phyloP scores from a whole-genome alignment of 306 rosid species.

The Glycine tomentella region DNA sequence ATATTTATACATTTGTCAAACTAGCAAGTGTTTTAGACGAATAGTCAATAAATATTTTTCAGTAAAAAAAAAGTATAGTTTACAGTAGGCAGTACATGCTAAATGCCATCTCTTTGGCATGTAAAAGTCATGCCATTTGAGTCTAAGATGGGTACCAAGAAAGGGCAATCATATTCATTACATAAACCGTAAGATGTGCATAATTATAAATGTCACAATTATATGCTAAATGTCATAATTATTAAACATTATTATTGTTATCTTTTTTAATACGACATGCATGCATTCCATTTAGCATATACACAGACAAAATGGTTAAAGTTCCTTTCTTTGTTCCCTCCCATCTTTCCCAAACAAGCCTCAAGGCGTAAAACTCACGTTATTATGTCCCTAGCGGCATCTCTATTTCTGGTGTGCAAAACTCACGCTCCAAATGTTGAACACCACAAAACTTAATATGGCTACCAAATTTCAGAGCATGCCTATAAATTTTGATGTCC shows the following conservation, averaged over 20 bases:
- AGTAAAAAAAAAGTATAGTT: not conserved
- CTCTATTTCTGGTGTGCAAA: not conserved
- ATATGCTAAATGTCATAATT: not conserved
- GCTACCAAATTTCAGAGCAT: not conserved
- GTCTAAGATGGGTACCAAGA: not conserved
- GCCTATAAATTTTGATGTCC: not conserved
- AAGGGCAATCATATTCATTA: slow-evolving; percentile 2
- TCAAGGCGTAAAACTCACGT: not conserved
- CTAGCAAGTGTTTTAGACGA: not conserved
- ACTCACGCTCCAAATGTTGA: not conserved
- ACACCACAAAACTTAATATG: not conserved
- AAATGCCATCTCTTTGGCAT: not conserved
- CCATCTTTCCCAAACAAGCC: not conserved
- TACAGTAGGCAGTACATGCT: not conserved
- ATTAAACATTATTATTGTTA: not conserved
- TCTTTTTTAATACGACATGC: slow-evolving; percentile 4
- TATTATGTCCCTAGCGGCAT: not conserved
- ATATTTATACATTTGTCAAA: not conserved
- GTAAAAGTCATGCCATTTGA: not conserved
- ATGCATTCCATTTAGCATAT: not conserved
- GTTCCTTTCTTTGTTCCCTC: slow-evolving; percentile 1
- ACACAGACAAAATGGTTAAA: not conserved
- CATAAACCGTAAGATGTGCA: not conserved
- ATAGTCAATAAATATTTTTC: not conserved
- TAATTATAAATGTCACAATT: too few species aligned